Evolutionary conservation across 345 rosid species (phyloP), one percentile per base, ranked within the genome.

Genomic region (Microcos paniculata): DNA sequence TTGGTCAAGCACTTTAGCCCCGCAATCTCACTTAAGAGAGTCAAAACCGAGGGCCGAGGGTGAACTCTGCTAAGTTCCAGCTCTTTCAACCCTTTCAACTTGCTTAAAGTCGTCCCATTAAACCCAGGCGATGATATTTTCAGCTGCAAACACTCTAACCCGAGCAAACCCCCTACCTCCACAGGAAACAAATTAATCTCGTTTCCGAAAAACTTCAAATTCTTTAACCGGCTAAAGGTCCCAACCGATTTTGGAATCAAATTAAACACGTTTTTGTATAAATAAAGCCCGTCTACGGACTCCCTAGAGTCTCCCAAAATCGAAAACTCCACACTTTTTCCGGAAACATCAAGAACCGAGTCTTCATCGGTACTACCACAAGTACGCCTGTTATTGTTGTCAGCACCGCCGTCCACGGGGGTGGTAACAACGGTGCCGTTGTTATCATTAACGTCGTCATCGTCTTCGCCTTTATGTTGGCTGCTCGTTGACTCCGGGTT

Each of bases 101-200:
- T 92, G 46, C 76, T 84, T 84, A 91, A 85, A 31, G 87, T 81
- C 73, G 90, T 75, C 23, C 92, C 90, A 38, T 85, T 87, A 40
- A 92, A 77, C 12, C 87, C 92, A 12, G 88, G 91, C 0, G 90
- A 79, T 1, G 98, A 90, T 26, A 96, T 66, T 84, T 90, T 93
- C 72, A 96, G 91, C 81, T 93, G 99, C 82, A 93, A 86, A 43
- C 91, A 80, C 83, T 96, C 99, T 82, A 96, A 84, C 35, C 89
- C 88, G 33, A 84, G 85, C 85, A 93, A 79, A 70, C 81, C 86
- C 76, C 87, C 96, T 6, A 93, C 81, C 79, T 93, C 99, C 3
- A 80, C 58, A 0, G 99, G 94, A 35, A 96, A 92, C 76, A 93
- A 71, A 72, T 90, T 86, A 43, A 96, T 83, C 77, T 90, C 90